Evolutionary conservation across 352 stramenopile genomes (phyloP), one percentile per base, ranked within the genome.

Genomic region (Phytophthora sansomeana): DNA sequence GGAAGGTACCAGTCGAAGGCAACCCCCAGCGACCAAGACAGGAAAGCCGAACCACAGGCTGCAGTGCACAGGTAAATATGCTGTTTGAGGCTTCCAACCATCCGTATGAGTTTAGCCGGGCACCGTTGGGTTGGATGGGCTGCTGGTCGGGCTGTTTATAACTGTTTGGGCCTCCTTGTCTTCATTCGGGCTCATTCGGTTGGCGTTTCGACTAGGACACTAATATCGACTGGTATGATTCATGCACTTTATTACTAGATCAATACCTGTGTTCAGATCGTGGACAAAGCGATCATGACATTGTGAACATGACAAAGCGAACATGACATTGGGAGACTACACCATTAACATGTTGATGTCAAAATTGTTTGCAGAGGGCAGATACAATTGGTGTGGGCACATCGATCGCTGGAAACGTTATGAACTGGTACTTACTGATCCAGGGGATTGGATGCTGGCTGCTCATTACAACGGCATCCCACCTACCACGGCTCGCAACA

Each of bases 1-100:
- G 38, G 58, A 0, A 58, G 52, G 16, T 65, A 53, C 29, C 35
- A 52, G 28, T 61, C 41, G 1, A 9, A 46, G 11, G 36, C 29
- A 1, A 53, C 9, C 42, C 32, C 8, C 52, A 65, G 9, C 19
- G 46, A 26, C 47, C 19, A 1, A 2, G 57, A 26, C 57, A 65
- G 7, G 38, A 65, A n/a, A 46, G 5, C 26, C 38, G 38, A 29
- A 19, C 47, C 4, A 17, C 3, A n/a, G 42, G 39, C 0, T 65
- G 38, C 38, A 53, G 35, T 28, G 47, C 48, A n/a, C 39, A 58
- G 30, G 58, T 58, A 53, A 11, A 11, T 17, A 41, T 14, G 6
- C 14, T 4, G 3, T n/a, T 6, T 6, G 2, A 6, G 11, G 11
- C 11, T 5, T 17, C 6, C 3, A 30, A 16, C 38, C 24, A 36